phyloP scores from a whole-genome alignment of 2,329 filamentous ascomycete species.

The Sclerotinia sclerotiorum region DNA sequence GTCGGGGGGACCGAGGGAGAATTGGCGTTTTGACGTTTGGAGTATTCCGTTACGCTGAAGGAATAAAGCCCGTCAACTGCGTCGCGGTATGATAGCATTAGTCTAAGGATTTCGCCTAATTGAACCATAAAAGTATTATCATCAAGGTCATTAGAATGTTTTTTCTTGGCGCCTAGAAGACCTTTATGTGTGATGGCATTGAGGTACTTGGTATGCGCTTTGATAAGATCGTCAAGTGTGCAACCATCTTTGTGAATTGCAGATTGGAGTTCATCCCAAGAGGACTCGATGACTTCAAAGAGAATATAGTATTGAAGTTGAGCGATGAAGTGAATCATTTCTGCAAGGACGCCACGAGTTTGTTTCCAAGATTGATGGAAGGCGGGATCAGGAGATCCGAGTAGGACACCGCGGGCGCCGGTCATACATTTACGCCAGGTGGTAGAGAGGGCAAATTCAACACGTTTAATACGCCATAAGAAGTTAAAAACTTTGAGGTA shows the following conservation, averaged over 20 bases:
- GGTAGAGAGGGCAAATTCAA: conserved; percentile 87
- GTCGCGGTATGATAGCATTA: conserved; percentile 92
- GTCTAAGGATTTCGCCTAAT: conserved; percentile 86
- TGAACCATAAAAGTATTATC: conserved; percentile 83
- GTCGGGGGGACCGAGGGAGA: conserved; percentile 28
- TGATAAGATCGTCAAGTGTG: conserved; percentile 92
- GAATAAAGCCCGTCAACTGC: conserved; percentile 92
- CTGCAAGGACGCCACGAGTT: conserved; percentile 82
- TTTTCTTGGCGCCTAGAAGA: conserved; percentile 71
- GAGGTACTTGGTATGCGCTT: conserved; percentile 86
- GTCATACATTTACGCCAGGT: conserved; percentile 97
- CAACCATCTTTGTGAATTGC: conserved; percentile 81
- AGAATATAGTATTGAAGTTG: conserved; percentile 98
- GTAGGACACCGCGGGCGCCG: conserved; percentile 85
- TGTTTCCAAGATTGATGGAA: conserved; percentile 84
- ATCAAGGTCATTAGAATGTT: conserved; percentile 46
- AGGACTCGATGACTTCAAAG: conserved; percentile 96
- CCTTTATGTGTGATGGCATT: conserved; percentile 95
- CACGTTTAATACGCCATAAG: conserved; percentile 95
- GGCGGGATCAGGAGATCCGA: conserved; percentile 63
- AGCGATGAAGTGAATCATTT: conserved; percentile 98
- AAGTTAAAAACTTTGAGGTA: conserved; percentile 99
- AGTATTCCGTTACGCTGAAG: conserved; percentile 93
- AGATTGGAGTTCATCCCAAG: conserved; percentile 86
- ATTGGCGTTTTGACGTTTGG: conserved; percentile 68